Evolutionary conservation across 2,329 filamentous ascomycete genomes (phyloP), one percentile per base, ranked within the genome.

Genomic region (Chaetomium sp.): DNA sequence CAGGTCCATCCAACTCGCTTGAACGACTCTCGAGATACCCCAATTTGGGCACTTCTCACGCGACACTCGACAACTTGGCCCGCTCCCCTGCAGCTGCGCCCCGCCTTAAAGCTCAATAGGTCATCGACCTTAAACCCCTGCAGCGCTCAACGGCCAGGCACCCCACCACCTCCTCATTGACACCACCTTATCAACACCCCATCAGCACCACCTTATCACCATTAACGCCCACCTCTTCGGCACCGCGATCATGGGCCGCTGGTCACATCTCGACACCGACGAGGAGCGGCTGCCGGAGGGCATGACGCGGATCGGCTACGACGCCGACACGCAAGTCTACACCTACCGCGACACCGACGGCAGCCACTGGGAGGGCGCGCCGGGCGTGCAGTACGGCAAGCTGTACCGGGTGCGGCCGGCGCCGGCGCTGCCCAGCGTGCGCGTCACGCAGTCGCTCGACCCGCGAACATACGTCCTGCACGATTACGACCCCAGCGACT

Each of bases 291-390:
- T 87, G 19, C 84, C 84, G 2, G 77, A 81, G 49, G 84, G 83
- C 73, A 84, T 86, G 79, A 72, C 76, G 50, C 79, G 84, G 63
- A 76, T 84, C 31, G 83, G 82, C 68, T 86, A 87, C 75, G 84
- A 86, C 66, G 82, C 83, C 62, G 83, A 85, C 72, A 80, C 77
- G 1, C 78, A 84, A 69, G 74, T 77, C 60, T 85, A 85, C 74
- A 83, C 80, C 23, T 86, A 81, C 73, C 78, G 77, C 62, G 82
- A 84, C 60, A 65, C 73, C 27, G 76, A 81, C 54, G 84, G 83
- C 54, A 79, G 75, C 63, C 74, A 77, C 68, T 86, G 81, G 78
- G 80, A 84, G 70, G 80, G 82, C 42, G 78, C 78, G 1, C 79
- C 82, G 0, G 84, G 84, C 19, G 77, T 74, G 55, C 75, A 78